Base-by-base conservation (phyloP, 768 basidiomycete genomes). In the Trichaptum fuscoviolaceum region DNA sequence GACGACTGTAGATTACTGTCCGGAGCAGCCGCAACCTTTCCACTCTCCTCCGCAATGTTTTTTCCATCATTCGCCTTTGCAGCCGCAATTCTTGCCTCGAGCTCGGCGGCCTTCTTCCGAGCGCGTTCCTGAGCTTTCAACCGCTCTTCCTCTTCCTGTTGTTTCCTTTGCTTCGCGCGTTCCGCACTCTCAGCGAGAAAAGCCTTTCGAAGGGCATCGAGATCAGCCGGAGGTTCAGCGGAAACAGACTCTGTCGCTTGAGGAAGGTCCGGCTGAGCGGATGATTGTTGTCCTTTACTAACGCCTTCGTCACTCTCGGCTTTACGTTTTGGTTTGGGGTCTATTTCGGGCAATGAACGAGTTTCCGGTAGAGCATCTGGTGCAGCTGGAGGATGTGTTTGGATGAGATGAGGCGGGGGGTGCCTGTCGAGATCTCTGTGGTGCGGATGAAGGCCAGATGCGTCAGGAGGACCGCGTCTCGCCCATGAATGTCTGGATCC, bases 181-280 rank as follows among this genome's bases (percentile, higher is more conserved):
- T 92, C 93, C 1, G 94, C 94, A 7, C 91, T 91, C 65, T 76
- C 84, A 67, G 93, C 93, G 94, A 95, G 95, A 20, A 88, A 78
- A 60, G 87, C 86, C 74, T 91, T 90, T 66, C 84, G 83, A n/a
- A 80, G 84, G 63, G 86, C 86, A 63, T 93, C 90, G 34, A 91
- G 30, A 65, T 75, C 75, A 25, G 71, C 67, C 1, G 70, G 57
- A n/a, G 73, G 67, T 20, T 68, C 52, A n/a, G 69, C 63, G 12
- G 71, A 57, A 8, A 70, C 20, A 25, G 70, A 70, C 4, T 72
- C 69, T 2, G 68, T 67, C 8, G 66, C 25, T 63, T 72, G 61
- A 35, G 68, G 24, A 57, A 63, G 2, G 58, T 57, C 1, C 58
- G 68, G 23, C 3, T 25, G 30, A 12, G 17, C 30, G 4, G 57